A percentile compares a stretch with the other conserved stretches of the same genome.
These are phyloP conservation scores for Trichophyton simii DNA, from an alignment of 2,329 filamentous ascomycete genomes.

Conservation along the genomic window DNA sequence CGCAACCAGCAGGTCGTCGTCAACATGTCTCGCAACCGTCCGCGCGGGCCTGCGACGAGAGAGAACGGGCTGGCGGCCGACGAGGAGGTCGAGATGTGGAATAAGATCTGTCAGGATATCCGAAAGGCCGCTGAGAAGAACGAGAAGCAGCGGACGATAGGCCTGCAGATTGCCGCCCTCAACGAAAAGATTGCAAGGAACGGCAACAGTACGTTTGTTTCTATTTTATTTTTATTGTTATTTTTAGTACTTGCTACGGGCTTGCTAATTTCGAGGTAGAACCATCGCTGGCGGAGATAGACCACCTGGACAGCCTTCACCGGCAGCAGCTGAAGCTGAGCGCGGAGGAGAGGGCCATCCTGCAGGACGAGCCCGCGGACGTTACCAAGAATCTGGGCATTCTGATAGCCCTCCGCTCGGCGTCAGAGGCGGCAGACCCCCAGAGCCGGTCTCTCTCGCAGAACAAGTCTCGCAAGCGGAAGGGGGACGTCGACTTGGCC, in stretches of 20 bases:
- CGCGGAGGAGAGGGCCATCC: slow-evolving; percentile 38
- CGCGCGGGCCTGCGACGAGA: slow-evolving; percentile 26
- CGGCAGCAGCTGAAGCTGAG: slow-evolving; percentile 36
- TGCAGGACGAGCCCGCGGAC: slow-evolving; percentile 38
- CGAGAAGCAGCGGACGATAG: slow-evolving; percentile 29
- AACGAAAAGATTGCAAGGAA: slow-evolving; percentile 34
- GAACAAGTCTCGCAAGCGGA: slow-evolving; percentile 36
- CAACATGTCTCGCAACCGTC: slow-evolving; percentile 32
- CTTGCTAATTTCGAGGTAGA: slow-evolving; percentile 15
- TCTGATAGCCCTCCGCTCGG: slow-evolving; percentile 37
- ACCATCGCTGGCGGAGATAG: slow-evolving; percentile 29
- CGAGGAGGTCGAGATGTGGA: slow-evolving; percentile 36
- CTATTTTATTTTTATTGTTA: background rate
- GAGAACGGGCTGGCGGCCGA: slow-evolving; percentile 34
- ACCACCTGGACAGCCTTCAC: slow-evolving; percentile 35
- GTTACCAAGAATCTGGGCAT: slow-evolving; percentile 40
- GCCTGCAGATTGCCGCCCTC: slow-evolving; percentile 29
- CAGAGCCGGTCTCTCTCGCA: slow-evolving; percentile 26
- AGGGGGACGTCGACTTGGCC: slow-evolving; percentile 33
- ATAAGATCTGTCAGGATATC: slow-evolving; percentile 32
- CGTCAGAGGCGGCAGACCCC: slow-evolving; percentile 36
- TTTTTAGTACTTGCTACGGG: background rate
- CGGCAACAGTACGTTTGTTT: slow-evolving; percentile 28
- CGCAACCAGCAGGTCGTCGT: background rate
- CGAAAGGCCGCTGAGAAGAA: slow-evolving; percentile 34